Conservation (phyloP, 1,284 basidiomycete genomes). For the Trichosporon faecale region DNA sequence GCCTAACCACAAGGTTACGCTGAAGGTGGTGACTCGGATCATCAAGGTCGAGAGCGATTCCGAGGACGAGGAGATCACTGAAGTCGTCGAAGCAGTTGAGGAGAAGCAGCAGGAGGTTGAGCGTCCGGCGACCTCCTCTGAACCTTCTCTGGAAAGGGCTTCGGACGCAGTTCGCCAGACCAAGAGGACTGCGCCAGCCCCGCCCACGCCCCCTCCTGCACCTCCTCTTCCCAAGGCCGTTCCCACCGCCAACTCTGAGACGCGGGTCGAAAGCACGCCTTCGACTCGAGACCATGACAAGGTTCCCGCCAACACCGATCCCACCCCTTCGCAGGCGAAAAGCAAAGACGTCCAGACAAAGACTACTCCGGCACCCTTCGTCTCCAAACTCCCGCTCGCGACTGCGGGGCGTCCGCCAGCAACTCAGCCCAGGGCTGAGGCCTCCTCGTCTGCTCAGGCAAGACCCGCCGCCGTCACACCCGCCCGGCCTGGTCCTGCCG, state of each 20-base stretch:
- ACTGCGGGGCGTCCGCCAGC: background rate
- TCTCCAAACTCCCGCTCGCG: background rate
- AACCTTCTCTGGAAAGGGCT: background rate
- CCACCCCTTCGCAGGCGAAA: background rate
- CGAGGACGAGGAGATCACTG: background rate
- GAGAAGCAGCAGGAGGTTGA: background rate
- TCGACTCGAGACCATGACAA: background rate
- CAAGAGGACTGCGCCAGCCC: background rate
- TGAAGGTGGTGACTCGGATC: background rate
- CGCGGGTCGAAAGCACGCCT: background rate
- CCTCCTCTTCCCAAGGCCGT: background rate
- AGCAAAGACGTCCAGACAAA: background rate
- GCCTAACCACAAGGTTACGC: background rate
- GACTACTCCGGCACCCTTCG: background rate
- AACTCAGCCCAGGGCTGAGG: background rate
- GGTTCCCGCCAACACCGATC: background rate
- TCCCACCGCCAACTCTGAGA: background rate
- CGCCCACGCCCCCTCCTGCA: background rate
- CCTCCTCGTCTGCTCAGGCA: background rate
- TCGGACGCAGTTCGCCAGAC: background rate
- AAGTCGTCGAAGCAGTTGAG: background rate
- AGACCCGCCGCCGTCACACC: background rate
- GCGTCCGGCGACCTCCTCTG: background rate
- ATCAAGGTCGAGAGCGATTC: background rate
- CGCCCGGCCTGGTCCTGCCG: background rate